These are phyloP conservation scores for Penicillium sp. DNA, from an alignment of 2,329 filamentous ascomycete species.

Conservation along the genomic window DNA sequence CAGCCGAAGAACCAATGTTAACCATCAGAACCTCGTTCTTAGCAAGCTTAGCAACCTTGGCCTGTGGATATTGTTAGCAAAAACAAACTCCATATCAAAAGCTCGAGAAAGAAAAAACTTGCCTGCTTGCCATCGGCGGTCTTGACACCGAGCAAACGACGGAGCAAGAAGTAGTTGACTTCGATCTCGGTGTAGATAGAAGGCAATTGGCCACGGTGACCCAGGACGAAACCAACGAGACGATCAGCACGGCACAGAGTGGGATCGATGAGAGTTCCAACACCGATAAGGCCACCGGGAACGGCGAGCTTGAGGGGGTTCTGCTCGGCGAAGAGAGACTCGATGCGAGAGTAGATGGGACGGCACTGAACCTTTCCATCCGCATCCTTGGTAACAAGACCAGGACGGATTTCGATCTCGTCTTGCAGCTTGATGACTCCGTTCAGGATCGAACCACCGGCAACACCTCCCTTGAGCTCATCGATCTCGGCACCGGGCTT, in stretches of 20 bases:
- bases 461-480: constrained; percentile 96
- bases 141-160: constrained; percentile 91
- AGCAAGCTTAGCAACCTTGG: constrained; percentile 95
- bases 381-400: constrained; percentile 94
- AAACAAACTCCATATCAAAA: not conserved
- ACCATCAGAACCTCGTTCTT: constrained; percentile 99
- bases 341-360: constrained; percentile 92
- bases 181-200: constrained; percentile 98
- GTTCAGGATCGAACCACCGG: constrained; percentile 93
- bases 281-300: constrained; percentile 90
- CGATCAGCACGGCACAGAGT: constrained; percentile 97
- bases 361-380: constrained; percentile 93
- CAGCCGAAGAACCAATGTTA: constrained; percentile 97
- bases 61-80: constrained; percentile 33
- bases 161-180: constrained; percentile 98
- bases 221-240: constrained; percentile 95
- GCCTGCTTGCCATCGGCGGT: constrained; percentile 93
- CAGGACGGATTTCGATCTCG: constrained; percentile 98
- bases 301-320: constrained; percentile 99
- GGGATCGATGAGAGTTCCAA: constrained; percentile 94
- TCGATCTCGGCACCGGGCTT: constrained; percentile 99
- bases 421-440: constrained; percentile 96
- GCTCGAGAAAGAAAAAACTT: constrained; percentile 13
- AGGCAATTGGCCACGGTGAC: constrained; percentile 87
- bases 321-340: constrained; percentile 94